These are phyloP conservation scores for Trichoderma aggressivum DNA, from an alignment of 2,329 filamentous ascomycete species.

Conservation along the genomic window DNA sequence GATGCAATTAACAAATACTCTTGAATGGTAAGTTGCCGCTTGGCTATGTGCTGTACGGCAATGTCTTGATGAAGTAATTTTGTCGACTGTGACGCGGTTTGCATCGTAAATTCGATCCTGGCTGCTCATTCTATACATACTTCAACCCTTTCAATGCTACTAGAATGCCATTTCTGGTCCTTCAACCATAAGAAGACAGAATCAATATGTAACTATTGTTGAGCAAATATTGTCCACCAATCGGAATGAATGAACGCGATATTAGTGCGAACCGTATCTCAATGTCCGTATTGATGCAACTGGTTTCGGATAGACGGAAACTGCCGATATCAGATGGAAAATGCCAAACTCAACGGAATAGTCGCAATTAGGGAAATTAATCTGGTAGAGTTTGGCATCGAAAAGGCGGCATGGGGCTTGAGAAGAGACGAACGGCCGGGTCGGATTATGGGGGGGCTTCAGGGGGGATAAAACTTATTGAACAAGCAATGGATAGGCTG, in stretches of 20 bases:
- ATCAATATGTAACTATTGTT: neutral
- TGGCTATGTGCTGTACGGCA: neutral
- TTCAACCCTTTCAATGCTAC: no score
- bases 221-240: neutral
- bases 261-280: neutral
- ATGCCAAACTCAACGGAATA: neutral
- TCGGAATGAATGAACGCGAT: neutral
- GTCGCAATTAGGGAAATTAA: neutral
- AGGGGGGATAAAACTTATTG: neutral
- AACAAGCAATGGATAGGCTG: neutral
- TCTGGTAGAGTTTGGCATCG: neutral
- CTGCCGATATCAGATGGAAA: neutral
- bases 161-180: neutral
- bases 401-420: neutral
- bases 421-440: neutral
- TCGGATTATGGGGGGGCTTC: neutral
- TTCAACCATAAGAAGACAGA: neutral
- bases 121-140: neutral
- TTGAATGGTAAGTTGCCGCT: neutral
- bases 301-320: neutral
- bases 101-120: neutral
- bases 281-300: neutral
- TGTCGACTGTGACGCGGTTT: neutral
- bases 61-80: neutral
- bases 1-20: neutral